Percentiles rank a stretch among this genome's conserved stretches.
These are phyloP conservation scores for Cercophora sp. DNA, from an alignment of 495 filamentous ascomycete genomes.

Conservation along the genomic window DNA sequence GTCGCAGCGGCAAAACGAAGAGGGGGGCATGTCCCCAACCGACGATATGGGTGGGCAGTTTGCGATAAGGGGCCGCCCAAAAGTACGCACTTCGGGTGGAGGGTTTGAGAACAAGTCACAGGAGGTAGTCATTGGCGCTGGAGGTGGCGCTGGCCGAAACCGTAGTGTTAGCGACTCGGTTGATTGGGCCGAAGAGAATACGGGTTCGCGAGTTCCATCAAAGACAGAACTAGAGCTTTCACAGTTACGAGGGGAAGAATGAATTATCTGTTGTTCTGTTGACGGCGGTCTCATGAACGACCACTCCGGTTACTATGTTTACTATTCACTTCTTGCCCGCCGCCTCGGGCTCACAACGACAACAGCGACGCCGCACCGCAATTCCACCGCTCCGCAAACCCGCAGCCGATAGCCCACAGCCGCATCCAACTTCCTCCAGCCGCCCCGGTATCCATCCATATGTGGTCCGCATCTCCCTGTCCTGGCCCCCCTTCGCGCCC, in stretches of 20 bases:
- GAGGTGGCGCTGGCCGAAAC: conserved; percentile 4
- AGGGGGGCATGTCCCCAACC: background rate
- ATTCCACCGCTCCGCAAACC: background rate
- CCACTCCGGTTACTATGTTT: conserved; percentile 4
- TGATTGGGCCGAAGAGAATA: conserved; percentile 3
- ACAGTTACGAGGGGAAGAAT: conserved; percentile 1
- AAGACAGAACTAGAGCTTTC: conserved; percentile 4
- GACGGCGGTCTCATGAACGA: conserved; percentile 2
- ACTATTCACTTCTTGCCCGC: conserved; percentile 2
- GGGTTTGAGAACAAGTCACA: background rate
- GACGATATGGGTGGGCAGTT: background rate
- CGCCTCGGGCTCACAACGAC: background rate
- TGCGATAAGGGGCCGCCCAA: background rate
- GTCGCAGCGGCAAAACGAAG: conserved; percentile 3
- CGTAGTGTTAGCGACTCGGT: conserved; percentile 9
- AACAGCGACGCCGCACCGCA: background rate
- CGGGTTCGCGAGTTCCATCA: conserved; percentile 6
- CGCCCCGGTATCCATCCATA: background rate
- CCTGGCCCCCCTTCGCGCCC: background rate
- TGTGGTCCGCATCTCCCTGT: background rate
- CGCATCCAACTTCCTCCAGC: background rate
- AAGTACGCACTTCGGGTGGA: background rate
- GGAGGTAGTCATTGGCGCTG: background rate
- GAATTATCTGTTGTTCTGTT: conserved; percentile 1
- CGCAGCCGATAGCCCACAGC: background rate